Conservation (phyloP, 805 yeast genomes). For the Tetrapisispora iriomotensis region DNA sequence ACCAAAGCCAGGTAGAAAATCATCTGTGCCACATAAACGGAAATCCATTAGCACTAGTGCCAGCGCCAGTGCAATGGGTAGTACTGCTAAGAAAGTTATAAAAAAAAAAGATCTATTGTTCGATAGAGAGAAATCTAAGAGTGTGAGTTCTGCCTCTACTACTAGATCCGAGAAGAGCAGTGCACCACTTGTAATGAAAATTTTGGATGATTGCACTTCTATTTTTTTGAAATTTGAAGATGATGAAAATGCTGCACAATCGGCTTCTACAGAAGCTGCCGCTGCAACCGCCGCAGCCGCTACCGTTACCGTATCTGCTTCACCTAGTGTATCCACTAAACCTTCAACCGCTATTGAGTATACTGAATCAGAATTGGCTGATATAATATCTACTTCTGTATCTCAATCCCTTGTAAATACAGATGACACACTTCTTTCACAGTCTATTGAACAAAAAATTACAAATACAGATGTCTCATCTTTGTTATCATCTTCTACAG, state of each 20-base stretch:
- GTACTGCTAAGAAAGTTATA: not conserved
- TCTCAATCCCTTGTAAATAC: not conserved
- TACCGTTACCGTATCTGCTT: no score
- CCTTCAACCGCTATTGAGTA: not conserved
- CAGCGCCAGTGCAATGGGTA: not conserved
- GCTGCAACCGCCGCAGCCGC: no score
- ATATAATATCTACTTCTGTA: not conserved
- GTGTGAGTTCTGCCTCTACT: not conserved
- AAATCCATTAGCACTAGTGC: slow-evolving; percentile 5
- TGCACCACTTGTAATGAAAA: not conserved
- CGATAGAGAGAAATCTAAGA: not conserved
- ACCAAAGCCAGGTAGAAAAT: slow-evolving; percentile 61
- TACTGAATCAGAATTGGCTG: not conserved
- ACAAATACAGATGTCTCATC: slow-evolving; percentile 1
- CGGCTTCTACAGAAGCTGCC: no score
- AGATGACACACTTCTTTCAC: not conserved
- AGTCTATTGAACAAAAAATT: not conserved
- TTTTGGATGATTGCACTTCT: slow-evolving; percentile 2
- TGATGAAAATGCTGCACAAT: slow-evolving; percentile 10
- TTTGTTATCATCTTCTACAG: slow-evolving; percentile 15
- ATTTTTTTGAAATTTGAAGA: slow-evolving; percentile 21
- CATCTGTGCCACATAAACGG: slow-evolving; percentile 4
- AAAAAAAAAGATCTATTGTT: not conserved
- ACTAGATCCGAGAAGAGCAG: no score
- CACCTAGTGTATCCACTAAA: no score